These are phyloP conservation scores for Parietaria judaica DNA, from an alignment of 306 rosid genomes.

Conservation along the genomic window DNA sequence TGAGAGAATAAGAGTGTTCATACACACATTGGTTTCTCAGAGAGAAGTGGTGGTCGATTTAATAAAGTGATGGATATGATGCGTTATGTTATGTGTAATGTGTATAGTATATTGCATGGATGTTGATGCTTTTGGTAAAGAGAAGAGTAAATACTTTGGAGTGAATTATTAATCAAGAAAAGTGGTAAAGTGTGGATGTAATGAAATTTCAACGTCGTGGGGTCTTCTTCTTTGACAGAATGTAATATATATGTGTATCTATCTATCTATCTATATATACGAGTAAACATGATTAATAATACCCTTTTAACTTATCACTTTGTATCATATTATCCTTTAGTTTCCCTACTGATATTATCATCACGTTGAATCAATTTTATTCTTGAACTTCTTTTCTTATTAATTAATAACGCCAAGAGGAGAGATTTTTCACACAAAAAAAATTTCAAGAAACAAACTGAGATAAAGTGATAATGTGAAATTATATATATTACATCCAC, in stretches of 20 bases:
- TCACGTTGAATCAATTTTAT: no score
- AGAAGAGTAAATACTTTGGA: background rate
- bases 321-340: no score
- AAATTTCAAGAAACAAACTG: conserved; percentile 7
- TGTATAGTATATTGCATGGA: conserved; percentile 30
- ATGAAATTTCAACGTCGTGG: conserved; percentile 41
- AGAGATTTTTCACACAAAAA: no score
- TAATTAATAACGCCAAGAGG: no score
- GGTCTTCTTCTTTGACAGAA: conserved; percentile 38
- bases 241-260: background rate
- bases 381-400: no score
- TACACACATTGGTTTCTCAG: background rate
- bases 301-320: no score
- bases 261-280: background rate
- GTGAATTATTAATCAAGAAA: background rate
- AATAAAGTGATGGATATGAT: conserved; percentile 8
- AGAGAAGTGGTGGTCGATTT: conserved; percentile 7
- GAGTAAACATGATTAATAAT: no score
- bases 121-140: conserved; percentile 22
- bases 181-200: conserved; percentile 20
- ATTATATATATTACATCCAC: no score
- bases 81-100: no score
- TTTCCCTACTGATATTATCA: no score
- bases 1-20: no score
- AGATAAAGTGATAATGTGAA: no score